phyloP scores from a whole-genome alignment of 2,329 filamentous ascomycete genomes.

The Arthrobotrys entomopaga region DNA sequence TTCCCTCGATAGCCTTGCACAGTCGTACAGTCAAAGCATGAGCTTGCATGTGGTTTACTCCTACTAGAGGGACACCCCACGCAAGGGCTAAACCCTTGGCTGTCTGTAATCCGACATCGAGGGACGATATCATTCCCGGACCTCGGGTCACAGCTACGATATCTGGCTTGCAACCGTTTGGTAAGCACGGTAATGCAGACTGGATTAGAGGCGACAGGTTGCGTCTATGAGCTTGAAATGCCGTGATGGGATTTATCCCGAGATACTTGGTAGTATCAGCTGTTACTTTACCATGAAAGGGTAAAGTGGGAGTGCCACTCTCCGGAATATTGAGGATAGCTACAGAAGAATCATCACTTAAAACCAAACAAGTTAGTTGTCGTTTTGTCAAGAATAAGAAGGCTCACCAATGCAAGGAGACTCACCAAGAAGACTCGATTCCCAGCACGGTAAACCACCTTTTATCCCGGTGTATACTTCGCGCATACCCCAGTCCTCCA shows the following conservation, averaged over 20 bases:
- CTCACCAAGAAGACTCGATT: constrained; percentile 77
- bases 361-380: constrained; percentile 8
- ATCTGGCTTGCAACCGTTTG: constrained; percentile 69
- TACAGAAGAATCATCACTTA: constrained; percentile 88
- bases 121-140: constrained; percentile 83
- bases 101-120: constrained; percentile 80
- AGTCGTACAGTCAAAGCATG: constrained; percentile 90
- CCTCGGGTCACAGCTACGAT: constrained; percentile 90
- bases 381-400: not conserved
- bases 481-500: not conserved
- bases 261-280: constrained; percentile 78
- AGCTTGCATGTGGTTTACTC: constrained; percentile 96
- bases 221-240: constrained; percentile 78
- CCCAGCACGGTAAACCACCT: constrained; percentile 66
- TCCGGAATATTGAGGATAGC: constrained; percentile 75
- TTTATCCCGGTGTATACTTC: not conserved
- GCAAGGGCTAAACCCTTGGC: constrained; percentile 88
- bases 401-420: not conserved
- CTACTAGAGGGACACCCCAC: constrained; percentile 83
- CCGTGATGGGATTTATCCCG: constrained; percentile 82
- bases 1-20: constrained; percentile 67
- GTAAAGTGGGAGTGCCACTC: constrained; percentile 66
- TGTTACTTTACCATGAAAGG: constrained; percentile 83
- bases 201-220: constrained; percentile 75
- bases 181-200: constrained; percentile 71